Evolutionary conservation across 2,329 filamentous ascomycete species (phyloP).

Genomic region (Arthrobotrys entomopaga): DNA sequence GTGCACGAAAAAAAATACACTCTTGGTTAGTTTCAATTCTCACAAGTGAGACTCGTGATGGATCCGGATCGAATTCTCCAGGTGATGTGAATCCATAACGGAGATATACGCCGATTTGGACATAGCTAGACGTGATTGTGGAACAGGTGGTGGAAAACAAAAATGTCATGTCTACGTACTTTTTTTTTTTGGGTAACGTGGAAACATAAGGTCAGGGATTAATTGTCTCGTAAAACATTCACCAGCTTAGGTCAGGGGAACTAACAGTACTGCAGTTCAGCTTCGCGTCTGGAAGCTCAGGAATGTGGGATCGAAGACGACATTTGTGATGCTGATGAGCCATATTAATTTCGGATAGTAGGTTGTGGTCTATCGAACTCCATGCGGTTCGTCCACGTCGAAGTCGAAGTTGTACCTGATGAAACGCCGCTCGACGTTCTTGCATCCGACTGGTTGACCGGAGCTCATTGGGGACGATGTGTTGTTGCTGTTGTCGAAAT

Average conservation of each 20-base stretch:
- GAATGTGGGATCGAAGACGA: conserved; percentile 6
- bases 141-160: too few species aligned
- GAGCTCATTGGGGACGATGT: conserved; percentile 40
- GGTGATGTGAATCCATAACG: conserved; percentile 11
- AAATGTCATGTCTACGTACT: too few species aligned
- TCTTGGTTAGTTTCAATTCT: too few species aligned
- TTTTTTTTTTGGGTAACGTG: background rate
- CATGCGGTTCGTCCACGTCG: conserved; percentile 12
- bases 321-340: too few species aligned
- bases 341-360: conserved; percentile 15
- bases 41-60: conserved; percentile 5
- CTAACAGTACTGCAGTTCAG: conserved; percentile 14
- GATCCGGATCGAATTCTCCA: background rate
- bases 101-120: background rate
- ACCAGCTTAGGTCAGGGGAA: background rate
- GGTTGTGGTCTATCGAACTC: background rate
- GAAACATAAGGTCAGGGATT: background rate
- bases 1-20: too few species aligned
- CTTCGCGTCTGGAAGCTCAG: background rate
- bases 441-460: conserved; percentile 16
- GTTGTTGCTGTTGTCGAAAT: conserved; percentile 53
- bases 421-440: background rate
- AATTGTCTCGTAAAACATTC: too few species aligned
- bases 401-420: background rate
- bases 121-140: background rate